phyloP scores from a whole-genome alignment of 805 yeast genomes.

The Saccharomycopsis sp. region DNA sequence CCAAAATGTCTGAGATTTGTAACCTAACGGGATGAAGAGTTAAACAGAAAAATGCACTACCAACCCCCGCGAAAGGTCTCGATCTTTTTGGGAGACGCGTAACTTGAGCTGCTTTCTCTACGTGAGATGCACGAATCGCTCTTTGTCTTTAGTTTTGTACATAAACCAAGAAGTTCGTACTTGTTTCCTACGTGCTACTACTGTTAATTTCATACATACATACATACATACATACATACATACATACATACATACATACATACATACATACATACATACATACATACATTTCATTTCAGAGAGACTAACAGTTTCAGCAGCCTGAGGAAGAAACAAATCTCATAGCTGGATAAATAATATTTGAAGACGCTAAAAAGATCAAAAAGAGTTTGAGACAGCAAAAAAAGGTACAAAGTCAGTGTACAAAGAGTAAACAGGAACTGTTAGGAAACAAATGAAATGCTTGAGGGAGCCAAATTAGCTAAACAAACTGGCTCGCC shows the following conservation, averaged over 20 bases:
- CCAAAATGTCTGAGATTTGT: neutral
- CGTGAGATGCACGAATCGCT: too few species aligned
- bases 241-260: neutral
- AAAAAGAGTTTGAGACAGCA: neutral
- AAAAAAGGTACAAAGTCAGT: neutral
- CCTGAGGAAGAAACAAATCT: neutral
- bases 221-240: neutral
- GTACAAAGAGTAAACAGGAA: neutral
- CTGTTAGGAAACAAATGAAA: too few species aligned
- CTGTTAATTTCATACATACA: too few species aligned
- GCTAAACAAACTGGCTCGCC: too few species aligned
- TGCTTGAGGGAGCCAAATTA: too few species aligned
- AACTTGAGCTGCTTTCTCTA: too few species aligned
- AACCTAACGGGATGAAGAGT: neutral
- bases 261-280: neutral
- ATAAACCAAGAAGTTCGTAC: too few species aligned
- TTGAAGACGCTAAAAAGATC: neutral
- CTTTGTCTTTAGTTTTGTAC: neutral
- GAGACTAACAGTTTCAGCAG: neutral
- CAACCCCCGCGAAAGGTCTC: too few species aligned
- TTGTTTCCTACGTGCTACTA: too few species aligned
- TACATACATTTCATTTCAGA: neutral
- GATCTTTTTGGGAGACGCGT: too few species aligned
- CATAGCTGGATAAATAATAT: neutral
- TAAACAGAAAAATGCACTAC: too few species aligned